Evolutionary conservation across 2,329 filamentous ascomycete genomes (phyloP), one percentile per base, ranked within the genome.

Genomic region (Fusarium sp.): DNA sequence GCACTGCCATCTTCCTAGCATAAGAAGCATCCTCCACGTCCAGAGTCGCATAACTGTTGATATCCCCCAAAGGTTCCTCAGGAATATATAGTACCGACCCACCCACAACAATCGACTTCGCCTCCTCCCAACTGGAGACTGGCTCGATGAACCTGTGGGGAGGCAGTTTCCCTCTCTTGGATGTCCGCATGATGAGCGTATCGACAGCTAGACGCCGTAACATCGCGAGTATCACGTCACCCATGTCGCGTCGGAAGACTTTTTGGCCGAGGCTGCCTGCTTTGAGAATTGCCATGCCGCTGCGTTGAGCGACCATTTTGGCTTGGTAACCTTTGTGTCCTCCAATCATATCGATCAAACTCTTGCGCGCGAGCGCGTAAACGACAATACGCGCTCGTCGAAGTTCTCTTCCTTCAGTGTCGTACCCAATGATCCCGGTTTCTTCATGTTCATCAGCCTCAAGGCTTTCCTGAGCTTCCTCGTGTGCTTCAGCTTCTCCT

Each of bases 241-340:
- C 80, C 88, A 91, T 91, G 68, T 89, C 87, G 8, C 78, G 39
- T 29, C 88, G 83, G 70, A 75, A 79, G 21, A 78, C 48, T 10
- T 69, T 52, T 28, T 49, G 49, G 13, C 18, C 26, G 16, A 6
- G 8, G 10, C 18, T 13, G 16, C 20, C 26, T 8, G 18, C 4
- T 13, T 26, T n/a, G 5, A 44, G 28, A 11, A 38, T 42, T 5
- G 74, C 69, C 70, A 78, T 77, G 18, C 79, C 79, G 15, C 56
- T 70, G 10, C 77, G 74, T 18, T 52, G 20, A 2, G 57, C 59
- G 4, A 70, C 33, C 18, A 80, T 42, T 57, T n/a, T 18, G 53
- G 44, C 11, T 50, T 53, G 35, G 4, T 26, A 38, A 11, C 15
- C 16, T 41, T 5, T 54, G 18, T 6, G 42, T 1, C 16, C 41